Evolutionary conservation across 495 filamentous ascomycete species (phyloP).

Genomic region (Xylaria nigripes): DNA sequence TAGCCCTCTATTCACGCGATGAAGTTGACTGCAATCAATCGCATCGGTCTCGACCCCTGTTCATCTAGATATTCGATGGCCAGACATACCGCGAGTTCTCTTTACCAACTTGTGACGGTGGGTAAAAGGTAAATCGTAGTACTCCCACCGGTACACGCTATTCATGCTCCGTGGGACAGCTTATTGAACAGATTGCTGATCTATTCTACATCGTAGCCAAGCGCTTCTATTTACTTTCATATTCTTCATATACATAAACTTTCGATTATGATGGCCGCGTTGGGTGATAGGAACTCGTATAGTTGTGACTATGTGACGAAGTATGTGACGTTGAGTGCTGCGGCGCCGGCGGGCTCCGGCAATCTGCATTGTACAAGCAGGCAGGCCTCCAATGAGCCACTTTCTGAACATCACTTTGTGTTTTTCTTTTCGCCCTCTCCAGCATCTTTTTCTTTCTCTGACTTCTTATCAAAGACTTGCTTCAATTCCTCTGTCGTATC

Average conservation of each 20-base stretch:
- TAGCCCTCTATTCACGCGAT: too few species aligned
- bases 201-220: neutral
- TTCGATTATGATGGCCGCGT: too few species aligned
- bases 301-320: too few species aligned
- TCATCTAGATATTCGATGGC: too few species aligned
- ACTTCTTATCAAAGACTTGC: conserved; percentile 35
- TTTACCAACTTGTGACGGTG: too few species aligned
- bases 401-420: neutral
- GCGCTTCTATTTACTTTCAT: neutral
- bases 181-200: neutral
- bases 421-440: conserved; percentile 22
- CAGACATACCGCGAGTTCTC: neutral
- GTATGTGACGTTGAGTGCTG: too few species aligned
- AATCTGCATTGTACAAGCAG: neutral
- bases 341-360: neutral
- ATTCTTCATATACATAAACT: neutral
- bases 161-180: too few species aligned
- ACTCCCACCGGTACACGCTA: too few species aligned
- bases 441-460: conserved; percentile 33
- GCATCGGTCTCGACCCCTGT: too few species aligned
- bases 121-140: too few species aligned
- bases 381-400: neutral
- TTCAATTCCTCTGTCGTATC: conserved; percentile 50
- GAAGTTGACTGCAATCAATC: too few species aligned
- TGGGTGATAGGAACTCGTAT: too few species aligned